These are phyloP conservation scores for Candida xyloterini DNA, from an alignment of 805 yeast genomes.

Conservation along the genomic window DNA sequence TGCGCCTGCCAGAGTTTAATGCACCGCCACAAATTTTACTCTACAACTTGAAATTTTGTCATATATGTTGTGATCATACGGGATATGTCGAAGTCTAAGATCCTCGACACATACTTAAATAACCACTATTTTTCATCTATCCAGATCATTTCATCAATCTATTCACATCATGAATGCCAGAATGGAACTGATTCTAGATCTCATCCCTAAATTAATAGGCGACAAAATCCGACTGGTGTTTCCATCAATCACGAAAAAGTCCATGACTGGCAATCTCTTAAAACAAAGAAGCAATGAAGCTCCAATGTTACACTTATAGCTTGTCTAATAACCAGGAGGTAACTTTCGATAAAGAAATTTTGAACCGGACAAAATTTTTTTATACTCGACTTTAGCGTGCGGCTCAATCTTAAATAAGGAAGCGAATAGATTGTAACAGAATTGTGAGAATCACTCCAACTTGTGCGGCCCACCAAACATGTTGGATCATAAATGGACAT, in stretches of 20 bases:
- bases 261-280: neutral
- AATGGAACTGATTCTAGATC: conserved; percentile 11
- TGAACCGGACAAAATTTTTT: conserved; percentile 4
- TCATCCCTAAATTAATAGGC: conserved; percentile 37
- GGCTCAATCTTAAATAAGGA: conserved; percentile 10
- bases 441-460: conserved; percentile 43
- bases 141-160: conserved; percentile 29
- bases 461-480: conserved; percentile 93
- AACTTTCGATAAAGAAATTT: conserved; percentile 29
- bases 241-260: neutral
- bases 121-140: conserved; percentile 27
- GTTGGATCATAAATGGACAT: conserved; percentile 85
- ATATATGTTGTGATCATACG: conserved; percentile 35
- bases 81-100: conserved; percentile 30
- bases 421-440: conserved; percentile 35
- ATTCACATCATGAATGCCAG: conserved; percentile 22
- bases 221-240: conserved; percentile 14
- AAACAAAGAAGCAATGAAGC: conserved; percentile 1
- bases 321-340: conserved; percentile 31
- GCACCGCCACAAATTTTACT: conserved; percentile 1
- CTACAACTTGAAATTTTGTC: neutral
- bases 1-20: conserved; percentile 1
- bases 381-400: conserved; percentile 2
- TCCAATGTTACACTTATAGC: conserved; percentile 16
- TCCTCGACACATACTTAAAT: conserved; percentile 29